Base-by-base conservation (phyloP, 345 rosid genomes). In the Syzygium aromaticum region DNA sequence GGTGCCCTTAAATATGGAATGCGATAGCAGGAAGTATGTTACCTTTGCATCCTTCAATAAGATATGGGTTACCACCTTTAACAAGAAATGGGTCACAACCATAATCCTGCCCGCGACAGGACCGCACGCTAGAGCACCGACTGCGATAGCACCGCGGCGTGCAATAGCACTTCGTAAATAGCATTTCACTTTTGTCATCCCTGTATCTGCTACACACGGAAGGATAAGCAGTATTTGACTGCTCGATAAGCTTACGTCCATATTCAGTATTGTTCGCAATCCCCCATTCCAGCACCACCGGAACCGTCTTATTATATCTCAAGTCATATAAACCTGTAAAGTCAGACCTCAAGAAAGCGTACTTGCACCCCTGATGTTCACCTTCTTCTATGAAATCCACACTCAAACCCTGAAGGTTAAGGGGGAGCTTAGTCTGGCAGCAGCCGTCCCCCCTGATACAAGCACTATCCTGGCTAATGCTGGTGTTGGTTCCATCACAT, bases 221-320 rank as follows among this genome's bases (percentile, higher is more conserved):
- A 56, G 61, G 61, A 56, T 23, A 56, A 23, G 0, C 0, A 8
- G 2, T 56, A 8, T 1, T 0, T 2, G 61, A 9, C n/a, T 57
- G 63, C 63, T 0, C 0, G 28, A 57, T 23, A 57, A 57, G 28
- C 28, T 9, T 0, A 12, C 5, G 61, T 56, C 61, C 61, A 23
- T 56, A 4, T 6, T 52, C 1, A 28, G 85, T 77, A 23, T 78
- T 0, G 10, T 16, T 52, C 1, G 12, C 8, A 21, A 86, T 54
- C 15, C 88, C 85, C 88, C 88, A 87, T 25, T 10, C 77, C 25
- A 87, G 54, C 53, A 15, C 84, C 3, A 19, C 88, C 2, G 88
- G 88, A 15, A 51, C 28, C 19, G 17, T 17, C 3, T 59, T 3
- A 13, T 61, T n/a, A 33, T n/a, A 0, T 87, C 21, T 51, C 9